These are phyloP conservation scores for Penicillium digitatum DNA, from an alignment of 2,329 filamentous ascomycete species.

Conservation along the genomic window DNA sequence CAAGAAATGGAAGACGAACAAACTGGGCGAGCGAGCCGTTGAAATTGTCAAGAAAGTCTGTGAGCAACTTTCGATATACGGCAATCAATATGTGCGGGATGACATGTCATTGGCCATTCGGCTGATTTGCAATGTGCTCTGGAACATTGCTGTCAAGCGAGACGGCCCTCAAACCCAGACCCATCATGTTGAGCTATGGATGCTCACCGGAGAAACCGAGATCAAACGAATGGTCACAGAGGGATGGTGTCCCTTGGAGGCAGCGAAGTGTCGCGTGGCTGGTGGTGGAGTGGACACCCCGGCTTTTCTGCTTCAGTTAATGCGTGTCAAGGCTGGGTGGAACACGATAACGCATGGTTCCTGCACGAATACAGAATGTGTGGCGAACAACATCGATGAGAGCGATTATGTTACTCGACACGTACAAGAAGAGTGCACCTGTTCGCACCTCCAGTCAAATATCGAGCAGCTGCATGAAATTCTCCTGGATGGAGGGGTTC, in stretches of 20 bases:
- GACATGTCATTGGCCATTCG: not conserved
- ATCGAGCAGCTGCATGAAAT: not conserved
- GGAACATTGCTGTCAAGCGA: not conserved
- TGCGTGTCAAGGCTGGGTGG: not conserved
- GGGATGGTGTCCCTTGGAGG: not conserved
- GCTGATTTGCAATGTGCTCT: not conserved
- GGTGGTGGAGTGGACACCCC: not conserved
- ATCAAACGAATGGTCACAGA: not conserved
- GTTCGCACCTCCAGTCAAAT: constrained; percentile 1
- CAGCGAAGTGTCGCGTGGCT: not conserved
- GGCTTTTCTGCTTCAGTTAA: not conserved
- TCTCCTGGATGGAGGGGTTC: not conserved
- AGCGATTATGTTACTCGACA: constrained; percentile 11
- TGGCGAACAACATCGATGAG: constrained; percentile 13
- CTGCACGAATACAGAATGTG: constrained; percentile 8
- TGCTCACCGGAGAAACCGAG: not conserved
- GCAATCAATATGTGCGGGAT: not conserved
- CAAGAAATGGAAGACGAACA: constrained; percentile 13
- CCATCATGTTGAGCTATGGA: not conserved
- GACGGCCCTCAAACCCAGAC: not conserved
- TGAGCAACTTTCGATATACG: not conserved
- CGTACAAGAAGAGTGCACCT: constrained; percentile 1
- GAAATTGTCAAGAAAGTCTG: constrained; percentile 8
- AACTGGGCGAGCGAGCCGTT: constrained; percentile 3
- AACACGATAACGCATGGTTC: not conserved